A percentile compares a stretch with the other conserved stretches of the same genome.
phyloP scores from a whole-genome alignment of 495 filamentous ascomycete species.

The Penicillium subrubescens region DNA sequence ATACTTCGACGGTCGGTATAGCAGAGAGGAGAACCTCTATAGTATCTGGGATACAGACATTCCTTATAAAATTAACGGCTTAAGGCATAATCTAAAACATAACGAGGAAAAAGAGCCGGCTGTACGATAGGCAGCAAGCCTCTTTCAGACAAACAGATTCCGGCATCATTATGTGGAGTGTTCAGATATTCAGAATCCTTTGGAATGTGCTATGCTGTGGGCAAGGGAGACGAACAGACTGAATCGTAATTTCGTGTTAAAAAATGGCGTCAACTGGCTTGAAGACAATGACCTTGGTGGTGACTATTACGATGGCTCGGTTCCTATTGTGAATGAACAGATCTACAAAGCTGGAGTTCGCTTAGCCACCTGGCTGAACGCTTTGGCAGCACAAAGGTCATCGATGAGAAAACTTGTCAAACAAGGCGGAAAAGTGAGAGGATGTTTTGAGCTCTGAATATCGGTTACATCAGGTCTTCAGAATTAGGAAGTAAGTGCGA shows the following conservation, averaged over 20 bases:
- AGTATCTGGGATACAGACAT: neutral
- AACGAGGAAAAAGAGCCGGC: neutral
- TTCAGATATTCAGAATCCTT: too few species aligned
- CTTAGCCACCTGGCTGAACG: slow-evolving; percentile 10
- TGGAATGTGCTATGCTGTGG: too few species aligned
- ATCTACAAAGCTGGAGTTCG: slow-evolving; percentile 14
- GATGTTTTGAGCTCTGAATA: too few species aligned
- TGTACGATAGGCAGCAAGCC: neutral
- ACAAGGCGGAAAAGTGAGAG: too few species aligned
- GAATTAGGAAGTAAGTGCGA: too few species aligned
- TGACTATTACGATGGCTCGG: slow-evolving; percentile 11
- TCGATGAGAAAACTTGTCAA: too few species aligned
- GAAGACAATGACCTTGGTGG: slow-evolving; percentile 8
- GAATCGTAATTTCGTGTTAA: neutral
- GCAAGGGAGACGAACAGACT: too few species aligned
- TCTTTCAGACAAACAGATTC: neutral
- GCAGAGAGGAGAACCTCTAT: neutral
- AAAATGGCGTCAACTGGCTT: neutral
- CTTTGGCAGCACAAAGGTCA: neutral
- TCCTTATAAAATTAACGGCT: neutral
- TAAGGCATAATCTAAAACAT: neutral
- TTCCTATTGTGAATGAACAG: slow-evolving; percentile 11
- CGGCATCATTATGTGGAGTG: too few species aligned
- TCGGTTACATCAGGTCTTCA: too few species aligned
- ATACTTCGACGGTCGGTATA: too few species aligned